Percentiles rank a stretch among this genome's conserved stretches.
phyloP scores from a whole-genome alignment of 108 stramenopile genomes.

The Cyclotella choctawhatcheeana region DNA sequence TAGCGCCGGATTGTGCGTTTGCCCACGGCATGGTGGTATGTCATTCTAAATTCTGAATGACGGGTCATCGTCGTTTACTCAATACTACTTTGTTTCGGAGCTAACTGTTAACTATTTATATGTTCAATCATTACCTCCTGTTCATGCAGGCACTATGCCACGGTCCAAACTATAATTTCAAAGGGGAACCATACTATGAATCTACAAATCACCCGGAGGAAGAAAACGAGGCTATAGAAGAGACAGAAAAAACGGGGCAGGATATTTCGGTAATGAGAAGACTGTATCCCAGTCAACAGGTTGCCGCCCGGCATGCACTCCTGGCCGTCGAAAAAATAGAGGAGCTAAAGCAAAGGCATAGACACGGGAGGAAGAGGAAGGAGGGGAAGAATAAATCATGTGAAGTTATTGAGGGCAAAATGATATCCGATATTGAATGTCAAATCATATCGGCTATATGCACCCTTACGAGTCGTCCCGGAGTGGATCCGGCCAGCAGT shows the following conservation, averaged over 20 bases:
- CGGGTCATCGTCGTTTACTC: no score
- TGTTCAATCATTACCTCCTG: no score
- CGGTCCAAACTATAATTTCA: conserved; percentile 89
- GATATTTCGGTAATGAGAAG: conserved; percentile 54
- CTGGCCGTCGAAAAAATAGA: conserved; percentile 72
- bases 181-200: conserved; percentile 85
- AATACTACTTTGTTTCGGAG: no score
- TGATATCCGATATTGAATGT: conserved; percentile 70
- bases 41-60: no score
- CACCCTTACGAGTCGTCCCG: conserved; percentile 67
- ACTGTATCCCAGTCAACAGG: conserved; percentile 79
- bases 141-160: conserved; percentile 89
- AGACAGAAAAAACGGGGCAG: conserved; percentile 21
- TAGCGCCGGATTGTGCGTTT: conserved; percentile 76
- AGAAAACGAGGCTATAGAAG: conserved; percentile 27
- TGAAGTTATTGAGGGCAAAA: conserved; percentile 3
- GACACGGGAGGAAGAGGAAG: conserved; percentile 12
- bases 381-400: conserved; percentile 17
- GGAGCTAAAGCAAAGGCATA: conserved; percentile 58
- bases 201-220: conserved; percentile 78
- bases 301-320: conserved; percentile 74
- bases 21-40: conserved; percentile 80
- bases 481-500: conserved; percentile 58
- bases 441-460: conserved; percentile 74
- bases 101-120: no score